Conservation (phyloP, 345 rosid species). For the Schrenkiella parvula region DNA sequence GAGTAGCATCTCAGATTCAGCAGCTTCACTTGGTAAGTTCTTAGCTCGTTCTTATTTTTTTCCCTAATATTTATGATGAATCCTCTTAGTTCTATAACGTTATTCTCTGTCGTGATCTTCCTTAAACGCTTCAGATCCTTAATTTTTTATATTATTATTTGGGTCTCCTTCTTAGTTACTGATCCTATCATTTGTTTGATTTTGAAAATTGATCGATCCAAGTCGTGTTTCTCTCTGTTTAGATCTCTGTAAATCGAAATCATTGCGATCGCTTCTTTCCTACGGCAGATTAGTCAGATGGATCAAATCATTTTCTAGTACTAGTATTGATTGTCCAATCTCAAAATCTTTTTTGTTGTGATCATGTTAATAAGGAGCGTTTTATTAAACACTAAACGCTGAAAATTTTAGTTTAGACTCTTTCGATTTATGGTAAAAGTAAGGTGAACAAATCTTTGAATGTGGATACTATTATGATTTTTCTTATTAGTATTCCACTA, state of each 20-base stretch:
- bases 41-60: not conserved
- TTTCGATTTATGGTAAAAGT: not conserved
- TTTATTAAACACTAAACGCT: not conserved
- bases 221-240: not conserved
- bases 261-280: not conserved
- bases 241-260: constrained; percentile 6
- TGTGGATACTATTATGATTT: not conserved
- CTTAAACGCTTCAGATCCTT: constrained; percentile 10
- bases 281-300: not conserved
- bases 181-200: not conserved
- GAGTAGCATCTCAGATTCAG: constrained; percentile 8
- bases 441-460: not conserved
- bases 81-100: not conserved
- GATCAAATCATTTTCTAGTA: constrained; percentile 8
- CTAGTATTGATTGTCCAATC: not conserved
- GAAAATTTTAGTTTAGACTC: not conserved
- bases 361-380: too few relatives aligned
- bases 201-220: constrained; percentile 12
- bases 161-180: not conserved
- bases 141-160: too few relatives aligned
- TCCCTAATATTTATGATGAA: not conserved
- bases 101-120: not conserved
- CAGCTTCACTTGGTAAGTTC: constrained; percentile 35
- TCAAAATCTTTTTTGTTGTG: not conserved
- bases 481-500: not conserved